These are phyloP conservation scores for Suhomyces chickasaworum DNA, from an alignment of 1,139 yeast genomes.

Conservation along the genomic window DNA sequence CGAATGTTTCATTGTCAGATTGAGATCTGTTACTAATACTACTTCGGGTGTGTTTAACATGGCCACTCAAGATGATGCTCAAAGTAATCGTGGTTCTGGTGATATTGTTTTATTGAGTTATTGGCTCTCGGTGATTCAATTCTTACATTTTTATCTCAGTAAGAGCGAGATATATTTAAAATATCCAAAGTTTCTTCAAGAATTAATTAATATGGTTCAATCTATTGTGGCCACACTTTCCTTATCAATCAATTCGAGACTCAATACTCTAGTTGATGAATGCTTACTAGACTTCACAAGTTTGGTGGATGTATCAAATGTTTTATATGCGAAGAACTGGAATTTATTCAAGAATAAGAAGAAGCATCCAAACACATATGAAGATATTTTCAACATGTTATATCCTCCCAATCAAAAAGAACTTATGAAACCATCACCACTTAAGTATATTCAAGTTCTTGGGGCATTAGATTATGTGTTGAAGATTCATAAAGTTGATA, in stretches of 20 bases:
- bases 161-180: constrained; percentile 56
- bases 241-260: constrained; percentile 62
- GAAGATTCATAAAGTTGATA: constrained; percentile 79
- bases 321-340: constrained; percentile 73
- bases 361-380: constrained; percentile 54
- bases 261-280: constrained; percentile 58
- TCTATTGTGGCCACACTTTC: constrained; percentile 64
- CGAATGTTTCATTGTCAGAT: constrained; percentile 61
- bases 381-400: constrained; percentile 66
- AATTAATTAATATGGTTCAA: constrained; percentile 57
- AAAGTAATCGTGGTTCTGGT: constrained; percentile 41
- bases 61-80: constrained; percentile 32
- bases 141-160: constrained; percentile 62
- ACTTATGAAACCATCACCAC: constrained; percentile 78
- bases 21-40: constrained; percentile 60
- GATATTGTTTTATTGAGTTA: constrained; percentile 72
- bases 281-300: constrained; percentile 66
- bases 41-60: constrained; percentile 60
- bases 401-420: constrained; percentile 72
- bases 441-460: constrained; percentile 79
- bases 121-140: constrained; percentile 71
- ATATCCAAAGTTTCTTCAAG: constrained; percentile 63
- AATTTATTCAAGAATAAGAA: constrained; percentile 62
- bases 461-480: constrained; percentile 88
- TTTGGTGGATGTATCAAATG: constrained; percentile 63